phyloP scores from a whole-genome alignment of 306 rosid genomes.

The Prunus fruticosa region DNA sequence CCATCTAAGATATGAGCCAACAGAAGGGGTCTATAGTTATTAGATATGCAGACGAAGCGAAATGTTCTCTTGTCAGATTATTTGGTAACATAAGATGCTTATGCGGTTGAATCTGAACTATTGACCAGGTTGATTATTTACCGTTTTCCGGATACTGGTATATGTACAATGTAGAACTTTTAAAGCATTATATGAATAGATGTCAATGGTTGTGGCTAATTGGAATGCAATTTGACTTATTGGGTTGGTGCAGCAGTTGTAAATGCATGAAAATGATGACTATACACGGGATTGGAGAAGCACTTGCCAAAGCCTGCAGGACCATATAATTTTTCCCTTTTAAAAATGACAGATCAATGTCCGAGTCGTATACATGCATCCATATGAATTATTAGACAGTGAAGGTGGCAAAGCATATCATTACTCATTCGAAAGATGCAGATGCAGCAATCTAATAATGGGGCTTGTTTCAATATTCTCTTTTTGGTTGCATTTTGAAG shows the following conservation, averaged over 20 bases:
- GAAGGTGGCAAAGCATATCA: not conserved
- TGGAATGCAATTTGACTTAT: not conserved
- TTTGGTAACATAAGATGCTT: not conserved
- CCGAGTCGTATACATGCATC: not conserved
- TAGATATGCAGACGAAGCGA: too few species aligned
- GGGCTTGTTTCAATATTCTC: not conserved
- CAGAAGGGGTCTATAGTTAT: too few species aligned
- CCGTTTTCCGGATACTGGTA: too few species aligned
- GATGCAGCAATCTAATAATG: not conserved
- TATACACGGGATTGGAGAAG: not conserved
- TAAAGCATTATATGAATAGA: not conserved
- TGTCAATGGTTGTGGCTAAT: not conserved
- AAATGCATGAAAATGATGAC: not conserved
- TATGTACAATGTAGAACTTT: not conserved
- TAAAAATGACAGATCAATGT: not conserved
- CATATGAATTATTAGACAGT: not conserved
- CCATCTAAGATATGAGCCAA: too few species aligned
- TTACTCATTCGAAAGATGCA: not conserved
- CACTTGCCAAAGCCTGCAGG: not conserved
- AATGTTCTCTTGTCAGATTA: not conserved
- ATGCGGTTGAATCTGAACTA: too few species aligned
- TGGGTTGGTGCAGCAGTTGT: not conserved
- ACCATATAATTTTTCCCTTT: not conserved
- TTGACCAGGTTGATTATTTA: too few species aligned
- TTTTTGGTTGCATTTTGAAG: not conserved